These are phyloP conservation scores for Phyllosticta citriasiana DNA, from an alignment of 2,329 filamentous ascomycete genomes.

Conservation along the genomic window DNA sequence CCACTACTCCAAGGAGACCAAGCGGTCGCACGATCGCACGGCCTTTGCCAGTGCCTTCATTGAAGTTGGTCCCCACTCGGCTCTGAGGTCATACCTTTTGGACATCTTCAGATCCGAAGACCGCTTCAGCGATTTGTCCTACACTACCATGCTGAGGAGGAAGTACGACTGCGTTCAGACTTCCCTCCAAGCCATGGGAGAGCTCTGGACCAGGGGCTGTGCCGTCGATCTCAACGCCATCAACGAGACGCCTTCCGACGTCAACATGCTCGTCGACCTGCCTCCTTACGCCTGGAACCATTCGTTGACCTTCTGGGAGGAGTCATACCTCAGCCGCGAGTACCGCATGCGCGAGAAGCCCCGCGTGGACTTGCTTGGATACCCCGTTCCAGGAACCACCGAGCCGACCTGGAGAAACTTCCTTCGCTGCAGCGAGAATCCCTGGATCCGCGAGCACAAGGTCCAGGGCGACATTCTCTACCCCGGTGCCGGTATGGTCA, in stretches of 20 bases:
- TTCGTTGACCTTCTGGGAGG: slow-evolving; percentile 13
- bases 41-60: slow-evolving; percentile 7
- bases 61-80: slow-evolving; percentile 23
- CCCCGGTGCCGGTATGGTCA: slow-evolving; percentile 22
- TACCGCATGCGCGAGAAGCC: background rate
- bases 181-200: slow-evolving; percentile 13
- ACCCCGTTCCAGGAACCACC: slow-evolving; percentile 17
- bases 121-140: slow-evolving; percentile 15
- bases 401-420: slow-evolving; percentile 15
- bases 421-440: slow-evolving; percentile 14
- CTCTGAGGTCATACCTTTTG: slow-evolving; percentile 14
- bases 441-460: slow-evolving; percentile 18
- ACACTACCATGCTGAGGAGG: background rate
- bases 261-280: slow-evolving; percentile 13
- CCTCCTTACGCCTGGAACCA: slow-evolving; percentile 21
- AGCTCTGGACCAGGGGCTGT: slow-evolving; percentile 13
- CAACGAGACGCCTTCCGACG: slow-evolving; percentile 7
- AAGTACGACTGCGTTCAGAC: background rate
- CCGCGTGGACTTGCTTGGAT: slow-evolving; percentile 17
- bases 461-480: slow-evolving; percentile 21
- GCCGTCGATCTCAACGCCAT: slow-evolving; percentile 16
- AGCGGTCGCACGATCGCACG: slow-evolving; percentile 13
- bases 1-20: slow-evolving; percentile 5
- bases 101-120: background rate
- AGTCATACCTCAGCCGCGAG: slow-evolving; percentile 11